Evolutionary conservation across 345 rosid species (phyloP).

Genomic region (Durio zibethinus): DNA sequence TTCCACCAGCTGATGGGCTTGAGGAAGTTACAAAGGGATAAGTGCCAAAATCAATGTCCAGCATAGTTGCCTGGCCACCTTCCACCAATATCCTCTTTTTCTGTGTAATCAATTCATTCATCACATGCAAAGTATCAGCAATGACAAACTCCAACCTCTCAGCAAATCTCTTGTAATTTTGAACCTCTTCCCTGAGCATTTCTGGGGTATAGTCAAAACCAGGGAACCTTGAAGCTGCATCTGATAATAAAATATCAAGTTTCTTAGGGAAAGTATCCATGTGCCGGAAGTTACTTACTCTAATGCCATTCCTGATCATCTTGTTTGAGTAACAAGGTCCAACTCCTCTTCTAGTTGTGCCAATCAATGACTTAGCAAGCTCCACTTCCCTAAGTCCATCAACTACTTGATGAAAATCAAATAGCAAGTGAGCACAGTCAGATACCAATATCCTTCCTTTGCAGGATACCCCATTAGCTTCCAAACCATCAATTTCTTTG

Average conservation of each 20-base stretch:
- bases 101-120: slow-evolving; percentile 69
- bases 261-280: slow-evolving; percentile 92
- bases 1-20: slow-evolving; percentile 97
- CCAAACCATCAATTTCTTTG: slow-evolving; percentile 81
- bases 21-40: slow-evolving; percentile 98
- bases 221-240: slow-evolving; percentile 74
- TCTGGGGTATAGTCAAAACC: slow-evolving; percentile 66
- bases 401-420: slow-evolving; percentile 89
- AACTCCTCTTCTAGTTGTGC: slow-evolving; percentile 91
- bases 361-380: slow-evolving; percentile 86
- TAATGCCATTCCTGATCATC: slow-evolving; percentile 76
- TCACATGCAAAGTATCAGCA: slow-evolving; percentile 75
- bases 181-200: slow-evolving; percentile 81
- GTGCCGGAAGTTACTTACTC: slow-evolving; percentile 86
- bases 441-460: slow-evolving; percentile 90
- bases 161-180: slow-evolving; percentile 83
- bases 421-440: slow-evolving; percentile 83
- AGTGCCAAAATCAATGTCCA: slow-evolving; percentile 91
- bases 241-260: slow-evolving; percentile 69
- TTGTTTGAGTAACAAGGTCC: slow-evolving; percentile 93
- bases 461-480: slow-evolving; percentile 76
- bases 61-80: slow-evolving; percentile 99
- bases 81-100: slow-evolving; percentile 87
- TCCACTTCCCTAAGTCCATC: slow-evolving; percentile 88
- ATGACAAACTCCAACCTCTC: slow-evolving; percentile 88